phyloP scores from a whole-genome alignment of 2,329 filamentous ascomycete genomes.

The Curvularia hawaiiensis region DNA sequence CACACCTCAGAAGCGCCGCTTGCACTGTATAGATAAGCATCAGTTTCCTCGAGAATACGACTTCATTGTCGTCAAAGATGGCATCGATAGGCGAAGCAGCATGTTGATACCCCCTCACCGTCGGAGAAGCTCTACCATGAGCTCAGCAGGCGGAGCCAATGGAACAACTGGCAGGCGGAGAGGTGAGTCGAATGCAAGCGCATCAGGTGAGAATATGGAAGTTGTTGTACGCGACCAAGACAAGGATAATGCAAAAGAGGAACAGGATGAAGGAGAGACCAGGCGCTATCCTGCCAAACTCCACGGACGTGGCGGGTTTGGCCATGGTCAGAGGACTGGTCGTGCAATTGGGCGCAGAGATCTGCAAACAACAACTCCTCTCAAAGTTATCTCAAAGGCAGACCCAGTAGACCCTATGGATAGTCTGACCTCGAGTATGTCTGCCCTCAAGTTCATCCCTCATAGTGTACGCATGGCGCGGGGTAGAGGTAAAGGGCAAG shows the following conservation, averaged over 20 bases:
- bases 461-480: conserved; percentile 38
- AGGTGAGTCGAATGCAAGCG: conserved; percentile 28
- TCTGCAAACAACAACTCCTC: background rate
- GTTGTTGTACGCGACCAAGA: conserved; percentile 25
- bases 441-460: conserved; percentile 72
- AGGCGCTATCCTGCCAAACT: conserved; percentile 30
- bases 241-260: conserved; percentile 11
- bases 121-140: conserved; percentile 38
- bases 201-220: conserved; percentile 32
- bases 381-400: conserved; percentile 5
- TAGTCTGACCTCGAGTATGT: conserved; percentile 70
- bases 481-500: conserved; percentile 25
- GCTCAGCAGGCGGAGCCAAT: conserved; percentile 15
- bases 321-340: conserved; percentile 26
- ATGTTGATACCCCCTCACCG: conserved; percentile 63
- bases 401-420: conserved; percentile 62
- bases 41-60: conserved; percentile 71
- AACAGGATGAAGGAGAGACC: conserved; percentile 16
- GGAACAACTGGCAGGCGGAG: conserved; percentile 15
- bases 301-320: conserved; percentile 40
- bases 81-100: conserved; percentile 84
- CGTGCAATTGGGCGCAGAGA: conserved; percentile 17
- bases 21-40: conserved; percentile 94
- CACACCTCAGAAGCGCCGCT: conserved; percentile 80
- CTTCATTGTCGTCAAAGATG: conserved; percentile 75